Base-by-base conservation (phyloP, 177 flowering plant genomes). In the Vitis hybrid region DNA sequence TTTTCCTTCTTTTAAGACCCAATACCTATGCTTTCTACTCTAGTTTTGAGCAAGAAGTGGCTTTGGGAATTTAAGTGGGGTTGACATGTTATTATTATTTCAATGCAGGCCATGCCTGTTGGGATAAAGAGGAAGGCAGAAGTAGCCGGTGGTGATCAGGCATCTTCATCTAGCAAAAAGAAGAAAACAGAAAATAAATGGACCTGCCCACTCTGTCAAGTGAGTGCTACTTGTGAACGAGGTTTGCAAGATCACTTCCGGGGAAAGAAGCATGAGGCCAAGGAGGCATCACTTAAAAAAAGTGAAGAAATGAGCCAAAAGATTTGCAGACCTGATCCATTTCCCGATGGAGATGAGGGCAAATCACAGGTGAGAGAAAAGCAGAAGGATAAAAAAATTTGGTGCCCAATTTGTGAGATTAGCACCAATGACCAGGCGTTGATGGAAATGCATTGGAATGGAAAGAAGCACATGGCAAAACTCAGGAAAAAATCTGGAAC, bases 251-350 rank as follows among this genome's bases (percentile, higher is more conserved):
- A 31, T 16, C 72, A 70, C 58, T 14, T 70, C 22, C 60, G 9
- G 21, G 72, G 72, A 15, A 70, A 13, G 59, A 70, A 62, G 65
- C 72, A 70, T 52, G 61, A 53, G 57, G 67, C 72, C n/a, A 70
- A 70, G 51, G 72, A 70, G 64, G 66, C 72, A 55, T 52, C 2
- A 15, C 21, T 56, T 14, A 61, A 7, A 5, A 59, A 16, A 6
- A 19, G 56, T 14, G 57, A 67, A 56, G 18, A 26, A 8, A 7
- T n/a, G 16, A 19, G 50, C 50, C 16, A 9, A 16, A 13, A 15
- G 50, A 50, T 18, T 5, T 6, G 15, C 3, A 33, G 15, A 12
- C 39, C 50, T 31, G 10, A 31, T 15, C 50, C 50, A 14, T 13
- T 31, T 33, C 18, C 64, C 2, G 2, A 15, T 48, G n/a, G 16